Base-by-base conservation (phyloP, 768 basidiomycete species). In the Rickenella mellea region DNA sequence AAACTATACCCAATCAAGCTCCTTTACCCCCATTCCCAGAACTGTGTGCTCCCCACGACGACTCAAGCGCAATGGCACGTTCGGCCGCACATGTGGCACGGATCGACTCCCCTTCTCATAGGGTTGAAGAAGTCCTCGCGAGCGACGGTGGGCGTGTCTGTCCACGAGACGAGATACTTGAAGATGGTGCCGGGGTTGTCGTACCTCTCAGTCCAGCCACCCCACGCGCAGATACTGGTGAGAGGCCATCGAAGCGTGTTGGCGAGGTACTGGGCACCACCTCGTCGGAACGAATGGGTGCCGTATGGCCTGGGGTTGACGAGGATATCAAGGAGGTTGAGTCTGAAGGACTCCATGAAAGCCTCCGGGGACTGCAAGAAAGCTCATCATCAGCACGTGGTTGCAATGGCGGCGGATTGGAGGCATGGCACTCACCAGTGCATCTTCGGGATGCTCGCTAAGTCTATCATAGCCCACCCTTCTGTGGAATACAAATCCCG, bases 151-250 rank as follows among this genome's bases (percentile, higher is more conserved):
- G 62, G 60, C n/a, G 63, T 53, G 46, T 70, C 64, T 37, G 63
- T 67, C 59, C 58, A 64, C 4, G 63, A 65, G 17, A 68, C 60
- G 8, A 69, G 48, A 44, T 70, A 68, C 43, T 64, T 64, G 32
- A 70, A 63, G 32, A 71, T 67, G 0, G 64, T 69, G 43, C 63
- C 33, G 39, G 57, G 56, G 4, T 60, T 60, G 27, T 69, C 61
- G 3, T 51, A 59, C 39, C 59, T 63, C 33, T 52, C 43, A 1
- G 52, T 44, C 69, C 69, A 71, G 3, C 69, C 70, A 28, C 65
- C 69, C 67, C 69, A 71, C 14, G 64, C 62, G 41, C 69, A 72
- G 17, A 72, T 65, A 3, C 47, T 45, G 0, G 59, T 43, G 1
- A 70, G 46, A 0, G 53, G 48, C 67, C 68, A 70, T 1, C 60